Evolutionary conservation across 495 filamentous ascomycete species (phyloP).

Genomic region (Halenospora varia): DNA sequence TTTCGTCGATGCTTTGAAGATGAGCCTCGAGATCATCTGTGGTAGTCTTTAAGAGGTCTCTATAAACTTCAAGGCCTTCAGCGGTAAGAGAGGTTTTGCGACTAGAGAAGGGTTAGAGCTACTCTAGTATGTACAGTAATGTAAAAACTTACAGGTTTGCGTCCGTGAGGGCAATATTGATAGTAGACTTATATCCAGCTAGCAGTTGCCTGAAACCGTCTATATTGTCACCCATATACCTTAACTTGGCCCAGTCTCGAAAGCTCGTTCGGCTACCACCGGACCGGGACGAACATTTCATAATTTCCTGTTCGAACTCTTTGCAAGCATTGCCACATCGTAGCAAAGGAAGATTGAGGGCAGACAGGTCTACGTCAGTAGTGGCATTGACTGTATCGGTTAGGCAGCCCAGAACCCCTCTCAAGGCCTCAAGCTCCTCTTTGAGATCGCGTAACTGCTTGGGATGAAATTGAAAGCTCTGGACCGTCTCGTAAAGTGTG

Average conservation of each 20-base stretch:
- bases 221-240: conserved; percentile 31
- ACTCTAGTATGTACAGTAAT: conserved; percentile 7
- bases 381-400: conserved; percentile 23
- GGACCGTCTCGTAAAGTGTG: conserved; percentile 35
- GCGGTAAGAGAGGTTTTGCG: conserved; percentile 29
- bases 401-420: conserved; percentile 32
- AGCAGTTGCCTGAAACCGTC: conserved; percentile 30
- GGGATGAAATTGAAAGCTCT: conserved; percentile 37
- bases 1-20: conserved; percentile 34
- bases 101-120: conserved; percentile 15
- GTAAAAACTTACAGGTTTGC: conserved; percentile 34
- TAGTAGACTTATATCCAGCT: conserved; percentile 38
- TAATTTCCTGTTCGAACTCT: conserved; percentile 29
- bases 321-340: conserved; percentile 30
- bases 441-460: conserved; percentile 38
- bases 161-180: conserved; percentile 36
- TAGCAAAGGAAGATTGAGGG: conserved; percentile 27
- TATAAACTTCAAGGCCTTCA: conserved; percentile 30
- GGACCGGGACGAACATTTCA: conserved; percentile 25
- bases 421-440: conserved; percentile 38
- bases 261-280: conserved; percentile 26
- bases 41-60: conserved; percentile 31
- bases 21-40: conserved; percentile 36
- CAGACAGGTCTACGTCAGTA: conserved; percentile 22
- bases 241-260: conserved; percentile 32